These are phyloP conservation scores for Solanum pimpinellifolium DNA, from an alignment of 257 asterid species.

Conservation along the genomic window DNA sequence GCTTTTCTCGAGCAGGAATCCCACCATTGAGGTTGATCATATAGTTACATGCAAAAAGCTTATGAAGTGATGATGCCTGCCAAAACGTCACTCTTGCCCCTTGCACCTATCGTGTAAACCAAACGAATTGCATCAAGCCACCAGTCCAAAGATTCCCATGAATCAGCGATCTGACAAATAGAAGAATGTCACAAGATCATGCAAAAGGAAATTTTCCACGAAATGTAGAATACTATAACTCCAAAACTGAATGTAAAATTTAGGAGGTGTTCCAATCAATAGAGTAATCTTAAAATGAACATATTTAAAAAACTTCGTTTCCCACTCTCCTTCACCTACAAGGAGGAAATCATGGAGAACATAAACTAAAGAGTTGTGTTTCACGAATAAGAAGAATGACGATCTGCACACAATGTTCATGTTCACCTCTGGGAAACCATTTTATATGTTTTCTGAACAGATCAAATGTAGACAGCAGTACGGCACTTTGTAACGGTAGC, in stretches of 20 bases:
- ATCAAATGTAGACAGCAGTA: background rate
- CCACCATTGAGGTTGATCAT: slow-evolving; percentile 2
- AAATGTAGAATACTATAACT: background rate
- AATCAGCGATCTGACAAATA: slow-evolving; percentile 71
- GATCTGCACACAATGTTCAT: background rate
- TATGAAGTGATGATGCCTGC: slow-evolving; percentile 82
- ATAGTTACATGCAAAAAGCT: slow-evolving; percentile 21
- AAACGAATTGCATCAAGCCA: slow-evolving; percentile 97
- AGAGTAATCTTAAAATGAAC: background rate
- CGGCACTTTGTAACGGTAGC: background rate
- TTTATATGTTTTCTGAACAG: background rate
- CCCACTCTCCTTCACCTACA: background rate
- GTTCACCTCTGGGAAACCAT: background rate
- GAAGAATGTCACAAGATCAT: background rate
- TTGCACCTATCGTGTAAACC: slow-evolving; percentile 86
- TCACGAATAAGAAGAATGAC: background rate
- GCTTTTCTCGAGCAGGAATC: background rate
- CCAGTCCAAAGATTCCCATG: slow-evolving; percentile 97
- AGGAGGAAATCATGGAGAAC: background rate
- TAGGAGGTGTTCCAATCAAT: background rate
- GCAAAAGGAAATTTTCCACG: background rate
- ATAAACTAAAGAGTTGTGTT: background rate
- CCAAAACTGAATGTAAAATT: background rate
- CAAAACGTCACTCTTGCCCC: slow-evolving; percentile 90
- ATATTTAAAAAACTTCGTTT: background rate